Conservation (phyloP, 164 flowering plant genomes). For the Euptelea pleiosperma region DNA sequence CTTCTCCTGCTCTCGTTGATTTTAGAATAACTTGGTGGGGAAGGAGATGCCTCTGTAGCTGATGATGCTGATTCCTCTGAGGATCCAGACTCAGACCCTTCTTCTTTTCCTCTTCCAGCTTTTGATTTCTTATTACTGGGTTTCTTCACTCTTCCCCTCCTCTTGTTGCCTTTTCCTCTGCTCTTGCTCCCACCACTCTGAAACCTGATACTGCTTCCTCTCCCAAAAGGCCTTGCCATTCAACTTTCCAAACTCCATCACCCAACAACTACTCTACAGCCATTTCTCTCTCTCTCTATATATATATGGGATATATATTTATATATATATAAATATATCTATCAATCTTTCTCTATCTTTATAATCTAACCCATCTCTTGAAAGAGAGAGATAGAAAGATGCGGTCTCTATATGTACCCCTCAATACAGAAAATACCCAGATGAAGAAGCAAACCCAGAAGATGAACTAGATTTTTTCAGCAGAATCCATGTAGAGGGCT, state of each 20-base stretch:
- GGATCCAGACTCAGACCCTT: conserved; percentile 83
- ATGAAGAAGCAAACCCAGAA: no score
- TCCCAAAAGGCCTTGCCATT: conserved; percentile 53
- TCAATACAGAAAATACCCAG: no score
- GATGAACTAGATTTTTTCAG: no score
- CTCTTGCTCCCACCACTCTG: conserved; percentile 32
- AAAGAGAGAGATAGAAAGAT: neutral
- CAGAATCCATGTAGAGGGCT: no score
- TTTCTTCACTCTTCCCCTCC: conserved; percentile 6
- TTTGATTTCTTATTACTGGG: conserved; percentile 35
- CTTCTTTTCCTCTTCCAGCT: conserved; percentile 61
- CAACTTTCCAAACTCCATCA: conserved; percentile 61
- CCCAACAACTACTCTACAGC: conserved; percentile 13
- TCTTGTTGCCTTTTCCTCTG: conserved; percentile 15
- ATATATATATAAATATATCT: no score
- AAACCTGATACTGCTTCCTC: conserved; percentile 31
- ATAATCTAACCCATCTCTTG: conserved; percentile 9
- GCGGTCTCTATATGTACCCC: conserved; percentile 5
- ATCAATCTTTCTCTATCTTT: conserved; percentile 10
- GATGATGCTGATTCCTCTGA: conserved; percentile 47
- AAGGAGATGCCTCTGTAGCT: conserved; percentile 14
- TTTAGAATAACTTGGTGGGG: conserved; percentile 13
- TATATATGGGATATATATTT: no score
- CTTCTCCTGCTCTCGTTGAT: conserved; percentile 16
- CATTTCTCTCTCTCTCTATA: conserved; percentile 10